A percentile compares a stretch with the other conserved stretches of the same genome.
phyloP scores from a whole-genome alignment of 495 filamentous ascomycete species.

The Viridothelium virens region DNA sequence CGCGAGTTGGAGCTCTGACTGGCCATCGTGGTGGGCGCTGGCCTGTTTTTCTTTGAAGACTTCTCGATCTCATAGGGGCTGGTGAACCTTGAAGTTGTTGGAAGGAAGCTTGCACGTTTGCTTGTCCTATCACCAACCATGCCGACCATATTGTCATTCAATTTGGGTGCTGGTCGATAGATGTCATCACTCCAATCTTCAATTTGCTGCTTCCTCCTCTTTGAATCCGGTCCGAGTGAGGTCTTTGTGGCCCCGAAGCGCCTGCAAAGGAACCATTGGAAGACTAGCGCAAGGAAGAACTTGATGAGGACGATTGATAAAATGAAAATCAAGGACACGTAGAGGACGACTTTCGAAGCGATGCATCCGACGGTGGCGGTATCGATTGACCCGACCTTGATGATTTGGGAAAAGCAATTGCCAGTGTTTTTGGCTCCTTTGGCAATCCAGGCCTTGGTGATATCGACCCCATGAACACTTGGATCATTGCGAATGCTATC shows the following conservation, averaged over 20 bases:
- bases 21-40: conserved; percentile 84
- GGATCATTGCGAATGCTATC: conserved; percentile 70
- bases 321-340: conserved; percentile 88
- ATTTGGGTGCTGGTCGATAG: conserved; percentile 76
- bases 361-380: conserved; percentile 97
- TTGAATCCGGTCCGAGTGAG: conserved; percentile 57
- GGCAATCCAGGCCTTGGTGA: conserved; percentile 78
- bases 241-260: conserved; percentile 73
- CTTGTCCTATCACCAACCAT: conserved; percentile 52
- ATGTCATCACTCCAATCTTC: conserved; percentile 99
- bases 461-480: conserved; percentile 74
- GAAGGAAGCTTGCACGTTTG: conserved; percentile 81
- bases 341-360: conserved; percentile 93
- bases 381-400: conserved; percentile 92
- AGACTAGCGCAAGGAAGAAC: conserved; percentile 81
- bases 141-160: conserved; percentile 56
- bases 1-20: conserved; percentile 77
- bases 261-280: conserved; percentile 89
- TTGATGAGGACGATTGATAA: conserved; percentile 79
- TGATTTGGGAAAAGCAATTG: conserved; percentile 80
- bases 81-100: conserved; percentile 85
- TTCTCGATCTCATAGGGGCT: conserved; percentile 75
- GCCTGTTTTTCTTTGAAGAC: conserved; percentile 42
- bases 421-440: conserved; percentile 69
- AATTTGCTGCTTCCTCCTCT: conserved; percentile 83